Base-by-base conservation (phyloP, 441 rosid genomes). In the Bruguiera hainesii region DNA sequence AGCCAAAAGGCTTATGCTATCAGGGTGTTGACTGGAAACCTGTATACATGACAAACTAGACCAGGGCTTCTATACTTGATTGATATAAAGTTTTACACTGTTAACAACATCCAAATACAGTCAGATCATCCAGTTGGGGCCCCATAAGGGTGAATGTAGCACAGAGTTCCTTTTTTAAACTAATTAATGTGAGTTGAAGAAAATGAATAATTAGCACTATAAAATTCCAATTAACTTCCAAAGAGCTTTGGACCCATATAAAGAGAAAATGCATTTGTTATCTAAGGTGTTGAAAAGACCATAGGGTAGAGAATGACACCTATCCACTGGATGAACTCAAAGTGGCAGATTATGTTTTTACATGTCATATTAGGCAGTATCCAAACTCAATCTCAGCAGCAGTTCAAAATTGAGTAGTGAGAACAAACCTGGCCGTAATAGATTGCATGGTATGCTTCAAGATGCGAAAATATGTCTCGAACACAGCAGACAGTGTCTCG, bases 391-490 rank as follows among this genome's bases (percentile, higher is more conserved):
- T 56, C 52, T 59, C 55, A 21, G 46, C 52, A 58, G 46, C 72
- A 49, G 58, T 33, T 56, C n/a, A 64, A 58, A 30, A 68, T 31
- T 10, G 49, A 33, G 37, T 33, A 33, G 9, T 33, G 20, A 19
- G 48, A 66, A 74, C 71, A 60, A 71, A 92, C 96, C 96, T 89
- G 82, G 80, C 79, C 56, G 66, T 66, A 42, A 74, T 69, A 26
- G 81, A 80, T 66, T 69, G 77, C 90, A 84, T 79, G 35, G 96
- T 73, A 61, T 90, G 88, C 80, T 82, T 92, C 83, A 92, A 80
- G 71, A 95, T 80, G 42, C 98, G 98, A 75, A 95, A 92, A 71
- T 87, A 90, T 18, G 88, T 95, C 84, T 86, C 95, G 67, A 92
- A 92, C n/a, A 95, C 87, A 56, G 93, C 89, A 78, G 97, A 80